Evolutionary conservation across 805 yeast genomes (phyloP).

Genomic region (Teunomyces atbi): DNA sequence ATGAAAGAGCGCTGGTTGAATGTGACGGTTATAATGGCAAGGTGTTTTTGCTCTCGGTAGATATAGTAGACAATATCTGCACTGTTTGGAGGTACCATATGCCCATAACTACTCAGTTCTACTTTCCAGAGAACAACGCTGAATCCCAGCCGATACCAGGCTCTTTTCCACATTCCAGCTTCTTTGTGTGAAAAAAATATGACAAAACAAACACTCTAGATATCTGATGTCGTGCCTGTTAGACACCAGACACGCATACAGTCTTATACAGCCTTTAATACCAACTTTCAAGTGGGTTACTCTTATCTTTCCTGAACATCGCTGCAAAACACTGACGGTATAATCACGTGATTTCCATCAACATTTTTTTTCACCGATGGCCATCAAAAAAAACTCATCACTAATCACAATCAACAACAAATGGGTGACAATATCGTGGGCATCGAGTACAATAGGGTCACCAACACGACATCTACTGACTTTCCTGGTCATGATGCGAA

Average conservation of each 20-base stretch:
- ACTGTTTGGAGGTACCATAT: slow-evolving; percentile 5
- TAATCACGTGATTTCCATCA: background rate
- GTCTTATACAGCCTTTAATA: too few species aligned
- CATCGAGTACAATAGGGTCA: slow-evolving; percentile 86
- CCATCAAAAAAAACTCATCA: slow-evolving; percentile 4
- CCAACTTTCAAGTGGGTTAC: too few species aligned
- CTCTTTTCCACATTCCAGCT: background rate
- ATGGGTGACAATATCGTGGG: slow-evolving; percentile 61
- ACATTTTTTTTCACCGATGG: slow-evolving; percentile 6
- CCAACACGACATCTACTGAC: slow-evolving; percentile 84
- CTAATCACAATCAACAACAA: slow-evolving; percentile 1
- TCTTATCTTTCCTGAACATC: too few species aligned
- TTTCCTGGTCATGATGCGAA: slow-evolving; percentile 81
- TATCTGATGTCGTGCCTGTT: too few species aligned
- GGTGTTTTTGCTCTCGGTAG: slow-evolving; percentile 28
- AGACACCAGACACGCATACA: too few species aligned
- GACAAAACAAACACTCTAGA: background rate
- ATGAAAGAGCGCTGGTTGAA: slow-evolving; percentile 14
- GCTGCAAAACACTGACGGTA: background rate
- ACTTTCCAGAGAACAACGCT: background rate
- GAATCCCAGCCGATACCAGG: background rate
- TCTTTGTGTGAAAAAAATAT: background rate
- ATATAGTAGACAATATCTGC: slow-evolving; percentile 16
- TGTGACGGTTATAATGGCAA: slow-evolving; percentile 42
- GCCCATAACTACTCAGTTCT: background rate